Conservation (phyloP, 208 protist species). For the Acanthamoeba lenticulata region DNA sequence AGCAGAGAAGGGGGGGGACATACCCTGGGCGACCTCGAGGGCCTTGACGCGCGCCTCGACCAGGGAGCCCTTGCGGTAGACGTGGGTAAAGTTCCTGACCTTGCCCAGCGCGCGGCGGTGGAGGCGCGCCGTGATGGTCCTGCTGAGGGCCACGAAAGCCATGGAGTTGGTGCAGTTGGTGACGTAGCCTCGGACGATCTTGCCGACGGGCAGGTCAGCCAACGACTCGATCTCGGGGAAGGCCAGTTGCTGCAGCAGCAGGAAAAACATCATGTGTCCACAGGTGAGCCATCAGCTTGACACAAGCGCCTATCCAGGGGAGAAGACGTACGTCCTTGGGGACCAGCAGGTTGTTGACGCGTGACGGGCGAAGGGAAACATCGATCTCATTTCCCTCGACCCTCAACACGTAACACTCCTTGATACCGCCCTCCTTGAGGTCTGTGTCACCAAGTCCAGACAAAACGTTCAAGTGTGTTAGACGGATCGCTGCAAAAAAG, state of each 20-base stretch:
- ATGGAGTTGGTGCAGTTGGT: background rate
- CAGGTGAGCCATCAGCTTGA: background rate
- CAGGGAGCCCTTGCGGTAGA: conserved; percentile 35
- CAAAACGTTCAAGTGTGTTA: no score
- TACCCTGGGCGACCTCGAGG: background rate
- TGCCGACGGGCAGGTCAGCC: background rate
- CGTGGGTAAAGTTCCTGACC: background rate
- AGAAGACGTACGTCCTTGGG: conserved; percentile 41
- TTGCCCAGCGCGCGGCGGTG: background rate
- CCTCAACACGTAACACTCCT: conserved; percentile 22
- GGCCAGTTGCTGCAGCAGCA: background rate
- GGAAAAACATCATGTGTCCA: background rate
- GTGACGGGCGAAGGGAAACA: conserved; percentile 64
- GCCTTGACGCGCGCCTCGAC: conserved; percentile 13
- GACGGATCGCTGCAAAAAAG: no score
- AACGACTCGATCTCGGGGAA: conserved; percentile 62
- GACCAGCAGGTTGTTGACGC: conserved; percentile 40
- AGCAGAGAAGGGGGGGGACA: background rate
- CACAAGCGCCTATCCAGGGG: background rate
- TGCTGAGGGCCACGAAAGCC: conserved; percentile 32
- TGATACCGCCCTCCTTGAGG: conserved; percentile 48
- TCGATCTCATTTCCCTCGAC: conserved; percentile 24
- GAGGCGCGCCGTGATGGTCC: background rate
- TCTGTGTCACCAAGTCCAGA: no score
- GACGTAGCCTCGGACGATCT: conserved; percentile 52